These are phyloP conservation scores for Zoysia japonica DNA, from an alignment of 176 grass and related monocot genomes.

Conservation along the genomic window DNA sequence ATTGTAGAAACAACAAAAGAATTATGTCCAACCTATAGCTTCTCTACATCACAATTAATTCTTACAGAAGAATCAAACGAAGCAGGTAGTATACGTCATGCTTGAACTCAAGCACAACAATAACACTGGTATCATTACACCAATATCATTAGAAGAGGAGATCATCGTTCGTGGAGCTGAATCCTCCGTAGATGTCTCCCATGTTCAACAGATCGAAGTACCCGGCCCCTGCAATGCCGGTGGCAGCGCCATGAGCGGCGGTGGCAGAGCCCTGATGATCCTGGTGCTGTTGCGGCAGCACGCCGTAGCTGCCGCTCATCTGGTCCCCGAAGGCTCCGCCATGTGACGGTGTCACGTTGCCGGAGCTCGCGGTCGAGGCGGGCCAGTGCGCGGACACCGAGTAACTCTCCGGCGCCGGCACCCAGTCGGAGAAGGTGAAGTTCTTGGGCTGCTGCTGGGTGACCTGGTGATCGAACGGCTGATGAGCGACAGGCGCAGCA, in stretches of 20 bases:
- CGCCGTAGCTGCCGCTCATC: slow-evolving; percentile 51
- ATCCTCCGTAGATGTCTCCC: slow-evolving; percentile 62
- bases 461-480: slow-evolving; percentile 35
- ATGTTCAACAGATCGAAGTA: slow-evolving; percentile 76
- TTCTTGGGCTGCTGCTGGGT: slow-evolving; percentile 37
- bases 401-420: slow-evolving; percentile 43
- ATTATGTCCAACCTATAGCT: slow-evolving; percentile 56
- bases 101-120: slow-evolving; percentile 37
- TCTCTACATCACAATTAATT: slow-evolving; percentile 20
- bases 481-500: neutral
- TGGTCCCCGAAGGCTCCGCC: slow-evolving; percentile 45
- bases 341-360: slow-evolving; percentile 56
- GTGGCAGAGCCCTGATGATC: slow-evolving; percentile 18
- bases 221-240: slow-evolving; percentile 38
- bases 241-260: neutral
- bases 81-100: slow-evolving; percentile 39
- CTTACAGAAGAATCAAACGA: slow-evolving; percentile 40
- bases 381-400: slow-evolving; percentile 51
- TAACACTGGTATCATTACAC: neutral
- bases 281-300: slow-evolving; percentile 40
- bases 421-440: slow-evolving; percentile 70
- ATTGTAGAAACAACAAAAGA: slow-evolving; percentile 42
- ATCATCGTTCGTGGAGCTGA: slow-evolving; percentile 56
- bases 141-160: slow-evolving; percentile 52
- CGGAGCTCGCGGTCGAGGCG: slow-evolving; percentile 50